phyloP scores from a whole-genome alignment of 1,284 basidiomycete species.

The Cryptococcus sp. region DNA sequence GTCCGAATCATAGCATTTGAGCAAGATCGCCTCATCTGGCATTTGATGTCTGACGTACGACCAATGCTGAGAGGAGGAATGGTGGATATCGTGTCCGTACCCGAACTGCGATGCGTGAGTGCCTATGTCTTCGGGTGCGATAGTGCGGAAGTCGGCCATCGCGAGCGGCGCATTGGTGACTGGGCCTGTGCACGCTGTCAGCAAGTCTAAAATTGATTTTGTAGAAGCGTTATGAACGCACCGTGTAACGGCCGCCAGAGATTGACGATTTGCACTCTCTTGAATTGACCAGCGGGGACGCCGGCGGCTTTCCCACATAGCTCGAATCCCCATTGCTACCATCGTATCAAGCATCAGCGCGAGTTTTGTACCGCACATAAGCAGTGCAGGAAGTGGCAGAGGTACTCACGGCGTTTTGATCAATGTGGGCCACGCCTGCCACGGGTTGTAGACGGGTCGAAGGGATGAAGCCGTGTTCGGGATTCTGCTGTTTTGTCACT shows the following conservation, averaged over 20 bases:
- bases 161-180: conserved; percentile 45
- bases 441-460: conserved; percentile 28
- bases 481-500: conserved; percentile 27
- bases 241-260: conserved; percentile 42
- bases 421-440: conserved; percentile 41
- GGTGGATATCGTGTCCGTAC: conserved; percentile 29
- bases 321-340: conserved; percentile 33
- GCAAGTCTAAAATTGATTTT: neutral
- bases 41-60: conserved; percentile 38
- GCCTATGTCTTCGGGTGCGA: conserved; percentile 19
- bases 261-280: conserved; percentile 39
- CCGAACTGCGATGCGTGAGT: conserved; percentile 34
- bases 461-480: conserved; percentile 32
- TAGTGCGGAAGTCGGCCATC: conserved; percentile 24
- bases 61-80: conserved; percentile 33
- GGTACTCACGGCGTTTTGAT: conserved; percentile 38
- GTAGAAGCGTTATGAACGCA: conserved; percentile 3
- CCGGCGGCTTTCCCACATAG: conserved; percentile 24
- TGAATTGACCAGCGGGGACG: conserved; percentile 10
- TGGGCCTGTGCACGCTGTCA: conserved; percentile 20
- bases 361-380: neutral
- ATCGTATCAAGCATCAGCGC: too few species aligned
- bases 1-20: conserved; percentile 42
- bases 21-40: conserved; percentile 38
- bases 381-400: neutral